Percentiles rank a stretch among this genome's conserved stretches.
These are phyloP conservation scores for Suillus decipiens DNA, from an alignment of 768 basidiomycete genomes.

Conservation along the genomic window DNA sequence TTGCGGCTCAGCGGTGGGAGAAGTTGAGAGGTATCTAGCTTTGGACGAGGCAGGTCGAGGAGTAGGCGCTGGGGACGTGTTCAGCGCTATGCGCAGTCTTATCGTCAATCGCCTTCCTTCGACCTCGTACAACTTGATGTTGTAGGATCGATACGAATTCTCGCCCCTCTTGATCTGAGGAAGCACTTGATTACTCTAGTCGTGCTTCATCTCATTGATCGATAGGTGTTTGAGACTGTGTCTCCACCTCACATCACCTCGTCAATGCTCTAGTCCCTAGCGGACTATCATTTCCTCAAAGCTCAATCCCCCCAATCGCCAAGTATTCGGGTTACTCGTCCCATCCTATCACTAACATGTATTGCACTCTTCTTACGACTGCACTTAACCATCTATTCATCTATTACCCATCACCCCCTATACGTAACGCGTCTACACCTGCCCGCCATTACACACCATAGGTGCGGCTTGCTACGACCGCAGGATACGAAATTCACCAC, in stretches of 20 bases:
- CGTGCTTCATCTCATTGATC: conserved; percentile 46
- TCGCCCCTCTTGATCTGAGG: conserved; percentile 36
- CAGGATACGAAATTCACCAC: conserved; percentile 31
- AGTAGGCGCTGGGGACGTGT: conserved; percentile 34
- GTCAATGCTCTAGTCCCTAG: conserved; percentile 22
- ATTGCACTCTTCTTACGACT: conserved; percentile 22
- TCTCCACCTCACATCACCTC: conserved; percentile 27
- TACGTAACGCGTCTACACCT: conserved; percentile 20
- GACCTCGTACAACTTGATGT: conserved; percentile 39
- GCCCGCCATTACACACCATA: conserved; percentile 16
- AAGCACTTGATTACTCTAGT: conserved; percentile 28
- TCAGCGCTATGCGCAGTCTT: conserved; percentile 34
- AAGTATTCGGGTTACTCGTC: conserved; percentile 16
- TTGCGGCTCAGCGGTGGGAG: conserved; percentile 27
- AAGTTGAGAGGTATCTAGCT: conserved; percentile 17
- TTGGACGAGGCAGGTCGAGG: conserved; percentile 28
- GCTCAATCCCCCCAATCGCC: conserved; percentile 26
- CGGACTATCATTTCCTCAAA: conserved; percentile 31
- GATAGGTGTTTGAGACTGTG: conserved; percentile 38
- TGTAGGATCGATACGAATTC: conserved; percentile 36
- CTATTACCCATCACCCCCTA: conserved; percentile 21
- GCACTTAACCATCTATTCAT: conserved; percentile 28
- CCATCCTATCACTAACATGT: conserved; percentile 24
- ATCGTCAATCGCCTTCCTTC: conserved; percentile 24
- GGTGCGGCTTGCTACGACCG: conserved; percentile 32